These are phyloP conservation scores for Dryas drummondii DNA, from an alignment of 306 rosid species.

Conservation along the genomic window DNA sequence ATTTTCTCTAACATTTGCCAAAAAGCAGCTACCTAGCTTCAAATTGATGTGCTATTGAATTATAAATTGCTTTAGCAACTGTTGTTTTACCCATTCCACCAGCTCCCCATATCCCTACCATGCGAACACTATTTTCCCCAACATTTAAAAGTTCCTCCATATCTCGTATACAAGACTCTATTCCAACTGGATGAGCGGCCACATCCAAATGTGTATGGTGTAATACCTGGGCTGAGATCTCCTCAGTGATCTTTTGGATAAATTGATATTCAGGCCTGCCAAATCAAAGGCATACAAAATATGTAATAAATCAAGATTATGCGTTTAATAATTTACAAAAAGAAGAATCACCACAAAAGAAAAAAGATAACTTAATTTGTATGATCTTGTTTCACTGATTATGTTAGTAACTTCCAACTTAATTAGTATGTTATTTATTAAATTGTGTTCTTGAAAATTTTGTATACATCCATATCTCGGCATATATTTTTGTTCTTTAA, in stretches of 20 bases:
- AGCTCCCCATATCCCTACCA: slow-evolving; percentile 3
- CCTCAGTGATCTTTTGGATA: neutral
- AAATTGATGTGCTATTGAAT: neutral
- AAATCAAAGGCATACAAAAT: neutral
- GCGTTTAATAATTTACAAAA: no score
- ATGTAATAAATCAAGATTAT: no score
- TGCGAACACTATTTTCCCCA: neutral
- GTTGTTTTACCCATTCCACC: slow-evolving; percentile 12
- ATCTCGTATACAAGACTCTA: neutral
- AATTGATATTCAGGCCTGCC: neutral
- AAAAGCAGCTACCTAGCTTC: neutral
- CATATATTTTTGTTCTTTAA: no score
- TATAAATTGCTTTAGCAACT: neutral
- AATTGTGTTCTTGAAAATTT: neutral
- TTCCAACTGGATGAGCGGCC: neutral
- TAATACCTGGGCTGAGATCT: neutral
- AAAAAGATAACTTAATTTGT: no score
- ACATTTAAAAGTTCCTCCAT: neutral
- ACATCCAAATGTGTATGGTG: neutral
- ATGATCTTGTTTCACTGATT: neutral
- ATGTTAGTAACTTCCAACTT: neutral
- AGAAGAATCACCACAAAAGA: no score
- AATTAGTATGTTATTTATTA: neutral
- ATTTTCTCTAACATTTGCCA: neutral
- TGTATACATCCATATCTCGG: no score